Evolutionary conservation across 495 filamentous ascomycete genomes (phyloP).

Genomic region (Chlorociboria aeruginascens): DNA sequence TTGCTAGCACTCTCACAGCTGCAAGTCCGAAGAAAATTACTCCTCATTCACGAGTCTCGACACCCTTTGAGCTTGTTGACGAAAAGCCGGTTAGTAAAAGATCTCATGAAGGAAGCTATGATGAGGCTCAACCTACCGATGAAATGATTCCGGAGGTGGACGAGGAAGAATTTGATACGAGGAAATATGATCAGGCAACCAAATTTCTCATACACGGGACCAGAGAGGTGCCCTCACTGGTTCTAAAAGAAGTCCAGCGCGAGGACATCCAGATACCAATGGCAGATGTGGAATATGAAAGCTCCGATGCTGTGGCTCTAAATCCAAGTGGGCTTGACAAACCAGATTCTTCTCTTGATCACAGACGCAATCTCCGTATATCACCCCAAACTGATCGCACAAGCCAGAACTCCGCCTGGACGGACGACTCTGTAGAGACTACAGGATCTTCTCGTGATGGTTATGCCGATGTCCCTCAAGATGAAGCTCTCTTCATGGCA

Average conservation of each 20-base stretch:
- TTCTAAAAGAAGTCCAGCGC: conserved; percentile 4
- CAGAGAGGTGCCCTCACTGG: neutral
- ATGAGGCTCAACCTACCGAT: neutral
- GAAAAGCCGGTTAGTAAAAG: neutral
- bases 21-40: conserved; percentile 5
- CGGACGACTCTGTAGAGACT: conserved; percentile 42
- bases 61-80: conserved; percentile 4
- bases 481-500: no score
- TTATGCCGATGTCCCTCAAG: neutral
- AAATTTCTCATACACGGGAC: neutral
- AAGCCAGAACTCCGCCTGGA: conserved; percentile 41
- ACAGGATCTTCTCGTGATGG: conserved; percentile 17
- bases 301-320: conserved; percentile 16
- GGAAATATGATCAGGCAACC: neutral
- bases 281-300: conserved; percentile 19
- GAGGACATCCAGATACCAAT: conserved; percentile 13
- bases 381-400: conserved; percentile 22
- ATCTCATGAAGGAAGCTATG: neutral
- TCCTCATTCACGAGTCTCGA: neutral
- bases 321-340: conserved; percentile 20
- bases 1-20: conserved; percentile 7
- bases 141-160: neutral
- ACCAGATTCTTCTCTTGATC: neutral
- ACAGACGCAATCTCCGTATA: conserved; percentile 16
- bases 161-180: neutral